Percentiles rank a stretch among this genome's conserved stretches.
Evolutionary conservation across 2,329 filamentous ascomycete genomes (phyloP).

Genomic region (Chrysosphaeria jannelii): DNA sequence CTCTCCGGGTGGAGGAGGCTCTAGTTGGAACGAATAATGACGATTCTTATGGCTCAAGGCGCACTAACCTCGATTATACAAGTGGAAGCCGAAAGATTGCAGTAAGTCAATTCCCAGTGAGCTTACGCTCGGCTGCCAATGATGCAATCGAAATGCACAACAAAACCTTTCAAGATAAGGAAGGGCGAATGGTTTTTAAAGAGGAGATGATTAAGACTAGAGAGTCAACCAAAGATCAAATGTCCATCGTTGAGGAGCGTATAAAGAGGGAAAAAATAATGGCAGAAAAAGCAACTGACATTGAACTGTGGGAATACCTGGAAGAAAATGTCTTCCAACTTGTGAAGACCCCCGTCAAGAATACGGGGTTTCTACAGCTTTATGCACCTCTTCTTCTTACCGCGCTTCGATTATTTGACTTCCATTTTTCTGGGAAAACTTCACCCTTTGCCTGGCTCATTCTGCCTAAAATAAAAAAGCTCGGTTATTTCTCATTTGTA

Average conservation of each 20-base stretch:
- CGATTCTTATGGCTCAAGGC: too few relatives aligned
- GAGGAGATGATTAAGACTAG: too few relatives aligned
- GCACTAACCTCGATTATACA: too few relatives aligned
- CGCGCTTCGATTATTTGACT: constrained; percentile 24
- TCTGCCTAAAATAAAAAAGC: constrained; percentile 33
- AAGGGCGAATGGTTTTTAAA: background rate
- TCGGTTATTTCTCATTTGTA: constrained; percentile 39
- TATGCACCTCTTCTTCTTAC: constrained; percentile 30
- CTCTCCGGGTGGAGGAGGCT: constrained; percentile 10
- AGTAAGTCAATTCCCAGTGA: too few relatives aligned
- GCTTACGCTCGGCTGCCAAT: background rate
- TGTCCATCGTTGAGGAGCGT: too few relatives aligned
- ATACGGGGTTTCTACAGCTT: constrained; percentile 23
- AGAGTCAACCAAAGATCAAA: too few relatives aligned
- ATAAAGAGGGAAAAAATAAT: constrained; percentile 24
- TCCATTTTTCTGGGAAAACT: constrained; percentile 16
- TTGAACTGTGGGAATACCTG: constrained; percentile 34
- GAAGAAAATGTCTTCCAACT: constrained; percentile 29
- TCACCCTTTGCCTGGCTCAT: constrained; percentile 29
- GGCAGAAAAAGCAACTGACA: constrained; percentile 23
- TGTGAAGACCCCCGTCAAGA: constrained; percentile 1
- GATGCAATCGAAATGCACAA: too few relatives aligned
- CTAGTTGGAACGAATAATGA: too few relatives aligned
- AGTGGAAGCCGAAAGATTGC: too few relatives aligned
- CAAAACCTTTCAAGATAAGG: background rate